Evolutionary conservation across 2,329 filamentous ascomycete genomes (phyloP).

Genomic region (Epichloe amarillans): DNA sequence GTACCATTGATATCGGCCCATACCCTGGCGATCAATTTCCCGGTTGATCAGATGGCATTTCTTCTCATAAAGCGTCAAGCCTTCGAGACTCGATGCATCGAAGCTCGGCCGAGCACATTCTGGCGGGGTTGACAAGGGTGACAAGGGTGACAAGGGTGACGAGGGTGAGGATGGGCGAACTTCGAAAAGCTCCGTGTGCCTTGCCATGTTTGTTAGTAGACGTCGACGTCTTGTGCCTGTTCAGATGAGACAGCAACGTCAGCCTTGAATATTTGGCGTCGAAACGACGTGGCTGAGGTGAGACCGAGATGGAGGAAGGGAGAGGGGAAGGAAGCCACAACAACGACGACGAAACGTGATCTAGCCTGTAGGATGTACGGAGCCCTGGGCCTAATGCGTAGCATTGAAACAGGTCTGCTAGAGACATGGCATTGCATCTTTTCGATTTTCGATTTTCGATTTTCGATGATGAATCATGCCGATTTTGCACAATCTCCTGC

Average conservation of each 20-base stretch:
- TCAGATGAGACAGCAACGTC: no score
- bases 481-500: not conserved
- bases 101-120: not conserved
- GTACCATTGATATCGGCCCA: conserved; percentile 40
- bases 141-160: not conserved
- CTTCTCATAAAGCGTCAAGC: conserved; percentile 19
- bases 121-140: not conserved
- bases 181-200: not conserved
- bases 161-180: not conserved
- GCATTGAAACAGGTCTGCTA: not conserved
- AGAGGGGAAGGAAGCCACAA: no score
- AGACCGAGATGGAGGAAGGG: no score
- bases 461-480: not conserved
- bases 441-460: not conserved
- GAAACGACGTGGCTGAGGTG: no score
- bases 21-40: conserved; percentile 37
- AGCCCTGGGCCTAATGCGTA: no score
- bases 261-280: no score
- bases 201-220: no score
- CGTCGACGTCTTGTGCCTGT: no score
- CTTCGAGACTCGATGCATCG: conserved; percentile 9
- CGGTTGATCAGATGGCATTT: conserved; percentile 23
- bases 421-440: not conserved
- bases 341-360: no score
- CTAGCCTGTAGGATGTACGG: no score